phyloP scores from a whole-genome alignment of 768 basidiomycete species.

The Mrakia hoshinonis region DNA sequence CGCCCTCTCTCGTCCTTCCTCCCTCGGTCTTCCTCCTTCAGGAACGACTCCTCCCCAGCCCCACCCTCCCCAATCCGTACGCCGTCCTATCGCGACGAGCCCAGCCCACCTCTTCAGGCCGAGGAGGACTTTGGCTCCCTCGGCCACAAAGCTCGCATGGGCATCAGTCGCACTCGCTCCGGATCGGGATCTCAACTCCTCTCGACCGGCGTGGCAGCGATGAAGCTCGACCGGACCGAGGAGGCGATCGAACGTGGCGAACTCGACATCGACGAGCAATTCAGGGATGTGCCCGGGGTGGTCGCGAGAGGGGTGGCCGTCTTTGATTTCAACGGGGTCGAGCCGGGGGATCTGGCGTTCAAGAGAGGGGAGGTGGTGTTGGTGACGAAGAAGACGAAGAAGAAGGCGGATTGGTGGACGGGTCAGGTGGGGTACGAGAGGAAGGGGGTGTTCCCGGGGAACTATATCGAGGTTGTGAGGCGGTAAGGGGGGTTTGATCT shows the following conservation, averaged over 20 bases:
- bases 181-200: slow-evolving; percentile 6
- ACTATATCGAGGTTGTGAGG: slow-evolving; percentile 16
- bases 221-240: background rate
- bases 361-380: slow-evolving; percentile 19
- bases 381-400: slow-evolving; percentile 11
- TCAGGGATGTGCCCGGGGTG: background rate
- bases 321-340: slow-evolving; percentile 12
- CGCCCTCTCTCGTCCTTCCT: slow-evolving; percentile 11
- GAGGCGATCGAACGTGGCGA: background rate
- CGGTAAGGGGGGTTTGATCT: background rate
- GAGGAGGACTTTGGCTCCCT: slow-evolving; percentile 23
- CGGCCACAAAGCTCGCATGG: slow-evolving; percentile 12
- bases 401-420: slow-evolving; percentile 25
- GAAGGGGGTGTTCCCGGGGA: slow-evolving; percentile 15
- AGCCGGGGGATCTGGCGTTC: slow-evolving; percentile 21
- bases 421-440: background rate
- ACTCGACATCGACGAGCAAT: background rate
- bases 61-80: background rate
- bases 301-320: slow-evolving; percentile 15
- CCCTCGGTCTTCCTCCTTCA: slow-evolving; percentile 16
- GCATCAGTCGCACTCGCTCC: slow-evolving; percentile 13
- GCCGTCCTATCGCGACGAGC: background rate
- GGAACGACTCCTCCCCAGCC: background rate
- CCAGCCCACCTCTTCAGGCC: background rate
- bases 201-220: background rate